Base-by-base conservation (phyloP, 2,329 filamentous ascomycete genomes). In the Sclerotinia nivalis region DNA sequence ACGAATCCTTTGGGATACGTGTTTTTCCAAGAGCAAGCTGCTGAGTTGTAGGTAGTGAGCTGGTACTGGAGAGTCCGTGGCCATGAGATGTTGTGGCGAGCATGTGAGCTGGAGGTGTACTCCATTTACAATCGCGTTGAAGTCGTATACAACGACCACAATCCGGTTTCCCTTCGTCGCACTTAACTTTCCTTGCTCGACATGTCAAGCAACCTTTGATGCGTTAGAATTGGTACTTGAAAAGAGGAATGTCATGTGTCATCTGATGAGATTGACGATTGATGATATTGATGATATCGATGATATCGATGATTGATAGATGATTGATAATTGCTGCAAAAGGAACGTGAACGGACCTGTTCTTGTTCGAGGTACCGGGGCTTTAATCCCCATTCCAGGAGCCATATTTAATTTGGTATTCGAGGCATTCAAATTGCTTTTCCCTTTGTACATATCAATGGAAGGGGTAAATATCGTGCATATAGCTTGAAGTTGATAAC, bases 121-220 rank as follows among this genome's bases (percentile, higher is more conserved):
- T 76, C 76, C 76, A 78, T 12, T 68, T 72, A 67, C 76, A 78
- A 50, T 76, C 73, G 61, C 74, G 65, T 64, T 77, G 72, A 12
- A 78, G 73, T 22, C 76, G 71, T 12, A 72, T 61, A 64, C 77
- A 79, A 15, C 77, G 70, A 18, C 81, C 82, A 88, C 88, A 90
- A 76, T 85, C 83, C 22, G 88, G 88, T 74, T 89, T 90, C 25
- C 85, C 84, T 78, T 91, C 89, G 75, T 91, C 88, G 74, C 89
- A 91, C 80, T 91, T 91, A 83, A 91, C 90, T 82, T 91, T 91
- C 68, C 88, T 83, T 77, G 87, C 89, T 64, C 89, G 84, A 76
- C 88, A 91, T 13, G 88, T 91, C 69, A 90, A 85, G 73, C 87
- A 91, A 4, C 88, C 89, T 28, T 52, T 40, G 31, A 69, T 22